Evolutionary conservation across 495 filamentous ascomycete species (phyloP).

Genomic region (Elasticomyces elasticus): DNA sequence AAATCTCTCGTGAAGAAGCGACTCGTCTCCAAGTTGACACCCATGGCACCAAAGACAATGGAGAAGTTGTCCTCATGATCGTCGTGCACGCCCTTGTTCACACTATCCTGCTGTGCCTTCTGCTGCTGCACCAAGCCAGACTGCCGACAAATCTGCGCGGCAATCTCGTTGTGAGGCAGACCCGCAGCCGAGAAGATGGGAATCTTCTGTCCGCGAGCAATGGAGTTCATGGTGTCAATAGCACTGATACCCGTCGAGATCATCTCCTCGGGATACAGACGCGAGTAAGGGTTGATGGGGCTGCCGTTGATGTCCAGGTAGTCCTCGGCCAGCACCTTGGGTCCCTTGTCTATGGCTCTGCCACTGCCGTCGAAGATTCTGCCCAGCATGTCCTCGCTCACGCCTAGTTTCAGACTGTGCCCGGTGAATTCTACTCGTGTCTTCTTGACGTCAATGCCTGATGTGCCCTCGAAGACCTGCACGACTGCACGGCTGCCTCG

Average conservation of each 20-base stretch:
- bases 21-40: conserved; percentile 98
- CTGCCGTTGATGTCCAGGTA: conserved; percentile 98
- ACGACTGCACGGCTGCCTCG: conserved; percentile 84
- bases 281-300: conserved; percentile 96
- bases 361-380: conserved; percentile 98
- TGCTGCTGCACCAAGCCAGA: conserved; percentile 81
- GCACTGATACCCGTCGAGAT: conserved; percentile 98
- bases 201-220: conserved; percentile 98
- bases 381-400: conserved; percentile 98
- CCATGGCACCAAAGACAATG: conserved; percentile 98
- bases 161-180: conserved; percentile 98
- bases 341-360: conserved; percentile 94
- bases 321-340: conserved; percentile 95
- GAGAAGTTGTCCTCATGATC: conserved; percentile 98
- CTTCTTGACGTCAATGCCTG: conserved; percentile 98
- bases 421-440: conserved; percentile 96
- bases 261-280: conserved; percentile 99
- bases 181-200: conserved; percentile 98
- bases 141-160: conserved; percentile 94
- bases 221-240: conserved; percentile 99
- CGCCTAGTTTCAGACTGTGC: conserved; percentile 92
- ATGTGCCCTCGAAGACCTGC: conserved; percentile 94
- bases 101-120: neutral
- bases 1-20: conserved; percentile 98
- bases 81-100: conserved; percentile 89